These are phyloP conservation scores for Aphanoascus verrucosus DNA, from an alignment of 2,329 filamentous ascomycete species.

Conservation along the genomic window DNA sequence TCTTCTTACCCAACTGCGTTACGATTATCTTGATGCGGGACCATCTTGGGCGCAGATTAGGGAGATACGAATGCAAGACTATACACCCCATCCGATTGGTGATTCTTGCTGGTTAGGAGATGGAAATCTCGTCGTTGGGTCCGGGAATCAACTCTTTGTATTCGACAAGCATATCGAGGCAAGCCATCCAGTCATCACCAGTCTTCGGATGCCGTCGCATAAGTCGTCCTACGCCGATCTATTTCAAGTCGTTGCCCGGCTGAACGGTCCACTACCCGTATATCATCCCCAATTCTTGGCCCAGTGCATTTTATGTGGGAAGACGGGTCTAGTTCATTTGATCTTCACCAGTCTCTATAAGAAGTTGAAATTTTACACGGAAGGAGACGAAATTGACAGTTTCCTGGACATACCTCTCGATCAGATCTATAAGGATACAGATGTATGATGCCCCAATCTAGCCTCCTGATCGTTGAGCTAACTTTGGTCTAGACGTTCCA, in stretches of 20 bases:
- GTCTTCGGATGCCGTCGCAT: conserved; percentile 41
- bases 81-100: conserved; percentile 81
- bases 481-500: conserved; percentile 23
- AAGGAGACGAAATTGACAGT: conserved; percentile 69
- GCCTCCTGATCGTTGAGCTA: neutral
- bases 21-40: conserved; percentile 78
- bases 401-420: conserved; percentile 53
- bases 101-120: conserved; percentile 85
- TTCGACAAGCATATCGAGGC: conserved; percentile 65
- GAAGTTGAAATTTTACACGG: conserved; percentile 69
- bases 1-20: conserved; percentile 75
- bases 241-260: conserved; percentile 67
- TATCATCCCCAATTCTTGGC: conserved; percentile 89
- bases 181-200: conserved; percentile 49
- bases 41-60: conserved; percentile 82
- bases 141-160: conserved; percentile 83
- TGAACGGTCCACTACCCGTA: conserved; percentile 78
- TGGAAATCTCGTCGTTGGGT: conserved; percentile 74
- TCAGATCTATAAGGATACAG: conserved; percentile 38
- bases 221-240: conserved; percentile 51
- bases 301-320: conserved; percentile 75
- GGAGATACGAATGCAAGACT: conserved; percentile 67
- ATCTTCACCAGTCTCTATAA: conserved; percentile 63
- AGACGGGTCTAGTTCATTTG: conserved; percentile 57
- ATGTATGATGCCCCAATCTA: conserved; percentile 27